phyloP scores from a whole-genome alignment of 306 rosid genomes.

The Pachyrhizus erosus region DNA sequence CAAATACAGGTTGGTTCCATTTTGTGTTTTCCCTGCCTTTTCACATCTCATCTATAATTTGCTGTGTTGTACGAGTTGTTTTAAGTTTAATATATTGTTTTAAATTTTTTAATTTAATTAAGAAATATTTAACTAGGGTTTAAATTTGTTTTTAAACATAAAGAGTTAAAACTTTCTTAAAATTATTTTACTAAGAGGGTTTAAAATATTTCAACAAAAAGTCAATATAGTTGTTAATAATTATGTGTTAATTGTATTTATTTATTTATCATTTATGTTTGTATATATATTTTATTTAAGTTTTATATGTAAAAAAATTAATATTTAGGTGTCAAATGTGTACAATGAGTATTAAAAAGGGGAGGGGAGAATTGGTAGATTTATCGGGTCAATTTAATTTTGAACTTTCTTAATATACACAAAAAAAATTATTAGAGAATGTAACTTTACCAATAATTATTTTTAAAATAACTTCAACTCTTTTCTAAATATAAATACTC shows the following conservation, averaged over 20 bases:
- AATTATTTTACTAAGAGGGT: not conserved
- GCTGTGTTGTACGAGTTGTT: not conserved
- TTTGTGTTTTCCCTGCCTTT: too few relatives aligned
- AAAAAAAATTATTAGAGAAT: too few relatives aligned
- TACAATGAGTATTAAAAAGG: not conserved
- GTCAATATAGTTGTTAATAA: not conserved
- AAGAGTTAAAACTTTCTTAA: not conserved
- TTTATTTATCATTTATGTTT: not conserved
- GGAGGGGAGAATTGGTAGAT: too few relatives aligned
- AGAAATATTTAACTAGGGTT: not conserved
- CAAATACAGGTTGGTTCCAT: not conserved
- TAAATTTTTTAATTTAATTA: not conserved
- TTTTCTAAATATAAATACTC: not conserved
- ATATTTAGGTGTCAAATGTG: not conserved
- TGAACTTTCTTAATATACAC: not conserved
- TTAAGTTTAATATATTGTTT: not conserved
- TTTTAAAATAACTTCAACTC: not conserved
- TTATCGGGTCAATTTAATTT: not conserved
- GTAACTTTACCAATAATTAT: too few relatives aligned
- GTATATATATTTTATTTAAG: not conserved
- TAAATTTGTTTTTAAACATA: not conserved
- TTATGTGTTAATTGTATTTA: not conserved
- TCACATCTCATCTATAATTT: too few relatives aligned
- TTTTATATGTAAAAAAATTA: not conserved
- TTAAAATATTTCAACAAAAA: not conserved